Evolutionary conservation across 2,329 filamentous ascomycete species (phyloP), one percentile per base, ranked within the genome.

Genomic region (Aureobasidium sp.): DNA sequence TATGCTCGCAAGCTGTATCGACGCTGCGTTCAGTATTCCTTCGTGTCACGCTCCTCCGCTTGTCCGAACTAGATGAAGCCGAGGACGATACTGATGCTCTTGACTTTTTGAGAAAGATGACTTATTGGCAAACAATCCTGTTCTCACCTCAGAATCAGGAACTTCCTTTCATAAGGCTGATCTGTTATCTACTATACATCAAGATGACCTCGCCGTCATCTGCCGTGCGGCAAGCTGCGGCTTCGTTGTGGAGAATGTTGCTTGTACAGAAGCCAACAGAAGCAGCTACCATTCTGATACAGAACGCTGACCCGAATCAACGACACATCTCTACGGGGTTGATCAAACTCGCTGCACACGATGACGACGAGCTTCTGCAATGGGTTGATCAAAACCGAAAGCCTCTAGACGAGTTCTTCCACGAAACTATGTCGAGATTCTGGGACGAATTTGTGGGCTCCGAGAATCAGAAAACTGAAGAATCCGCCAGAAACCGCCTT

Each of bases 111-210:
- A 82, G 89, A 62, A 93, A 91, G 69, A 84, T 99, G 67, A 84
- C 90, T 0, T 97, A 96, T 72, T 99, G 94, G 94, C 94, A 97
- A 71, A 91, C 90, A 21, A 89, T 96, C 19, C 84, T 99, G 17
- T 78, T 99, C 17, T 86, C 86, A 2, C 84, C 87, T 4, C 84
- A 94, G 17, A 87, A 89, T 3, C 79, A 83, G 7, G 90, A 96
- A 46, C 84, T 89, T n/a, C 86, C 90, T 10, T 89, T 89, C 68
- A 82, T 96, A 68, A 88, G 87, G 64, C 80, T 96, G 35, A 83
- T 97, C 43, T 96, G 91, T 79, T 97, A 96, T 68, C 84, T 96
- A 63, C 83, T 99, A 3, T 99, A 97, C 71, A 86, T 86, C 8
- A 95, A 95, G 71, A 79, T 97, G 37, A 84, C 94, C 8, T 90